Evolutionary conservation across 2,329 filamentous ascomycete genomes (phyloP).

Genomic region (Raffaelea ambrosiae): DNA sequence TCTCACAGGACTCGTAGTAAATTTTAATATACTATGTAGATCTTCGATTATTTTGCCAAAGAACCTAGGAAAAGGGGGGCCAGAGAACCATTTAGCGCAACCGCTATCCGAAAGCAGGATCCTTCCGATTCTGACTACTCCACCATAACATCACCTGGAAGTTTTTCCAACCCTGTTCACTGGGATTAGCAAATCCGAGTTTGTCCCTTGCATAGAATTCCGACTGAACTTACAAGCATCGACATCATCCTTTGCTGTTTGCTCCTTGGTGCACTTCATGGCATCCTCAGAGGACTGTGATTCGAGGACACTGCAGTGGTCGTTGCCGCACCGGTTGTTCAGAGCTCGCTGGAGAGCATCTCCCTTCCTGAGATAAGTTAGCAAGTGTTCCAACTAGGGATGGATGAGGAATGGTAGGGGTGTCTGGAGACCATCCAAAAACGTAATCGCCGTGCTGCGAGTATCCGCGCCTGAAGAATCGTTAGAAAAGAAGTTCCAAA

Average conservation of each 20-base stretch:
- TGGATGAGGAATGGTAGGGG: no score
- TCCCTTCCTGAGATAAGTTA: no score
- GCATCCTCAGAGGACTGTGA: slow-evolving; percentile 18
- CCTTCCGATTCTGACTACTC: background rate
- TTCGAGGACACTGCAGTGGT: slow-evolving; percentile 16
- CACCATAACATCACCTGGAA: background rate
- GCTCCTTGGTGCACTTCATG: slow-evolving; percentile 18
- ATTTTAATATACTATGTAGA: no score
- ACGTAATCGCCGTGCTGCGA: slow-evolving; percentile 22
- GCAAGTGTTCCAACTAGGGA: no score
- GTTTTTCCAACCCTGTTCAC: no score
- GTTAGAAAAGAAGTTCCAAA: background rate
- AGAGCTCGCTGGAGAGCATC: slow-evolving; percentile 30
- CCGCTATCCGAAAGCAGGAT: background rate
- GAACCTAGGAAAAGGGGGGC: no score
- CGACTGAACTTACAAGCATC: slow-evolving; percentile 20
- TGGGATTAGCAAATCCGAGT: no score
- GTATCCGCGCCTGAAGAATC: slow-evolving; percentile 12
- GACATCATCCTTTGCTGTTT: slow-evolving; percentile 18
- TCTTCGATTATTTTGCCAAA: no score
- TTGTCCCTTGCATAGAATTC: background rate
- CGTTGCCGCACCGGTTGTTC: slow-evolving; percentile 26
- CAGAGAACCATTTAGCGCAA: no score
- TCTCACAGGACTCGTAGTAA: no score
- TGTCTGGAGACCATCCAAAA: no score